These are phyloP conservation scores for Coleophoma crateriformis DNA, from an alignment of 2,329 filamentous ascomycete genomes.

Conservation along the genomic window DNA sequence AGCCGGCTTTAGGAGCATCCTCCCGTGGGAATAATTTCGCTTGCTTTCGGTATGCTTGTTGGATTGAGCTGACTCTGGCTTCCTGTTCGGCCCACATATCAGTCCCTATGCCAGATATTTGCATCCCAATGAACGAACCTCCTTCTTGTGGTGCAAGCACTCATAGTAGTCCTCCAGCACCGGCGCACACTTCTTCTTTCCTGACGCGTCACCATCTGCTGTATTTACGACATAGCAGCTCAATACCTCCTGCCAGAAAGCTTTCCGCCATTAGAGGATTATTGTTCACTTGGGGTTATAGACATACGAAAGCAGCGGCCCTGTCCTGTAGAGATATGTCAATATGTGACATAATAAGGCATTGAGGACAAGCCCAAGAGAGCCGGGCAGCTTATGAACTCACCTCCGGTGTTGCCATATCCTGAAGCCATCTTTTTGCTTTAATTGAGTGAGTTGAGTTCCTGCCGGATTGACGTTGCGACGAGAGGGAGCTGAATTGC, in stretches of 20 bases:
- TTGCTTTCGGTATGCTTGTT: slow-evolving; percentile 78
- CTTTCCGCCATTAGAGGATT: slow-evolving; percentile 74
- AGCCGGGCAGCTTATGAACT: slow-evolving; percentile 24
- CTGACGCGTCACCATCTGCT: slow-evolving; percentile 66
- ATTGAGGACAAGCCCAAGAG: no score
- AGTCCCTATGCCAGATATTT: no score
- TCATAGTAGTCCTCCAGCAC: slow-evolving; percentile 96
- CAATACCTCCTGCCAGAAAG: slow-evolving; percentile 99
- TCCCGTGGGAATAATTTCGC: slow-evolving; percentile 72
- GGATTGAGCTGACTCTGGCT: slow-evolving; percentile 71
- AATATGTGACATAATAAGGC: no score
- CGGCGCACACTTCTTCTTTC: slow-evolving; percentile 82
- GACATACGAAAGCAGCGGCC: slow-evolving; percentile 1
- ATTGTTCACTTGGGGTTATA: background rate
- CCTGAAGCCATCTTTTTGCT: slow-evolving; percentile 64
- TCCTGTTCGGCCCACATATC: slow-evolving; percentile 36
- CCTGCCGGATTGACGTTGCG: slow-evolving; percentile 16
- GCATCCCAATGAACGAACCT: slow-evolving; percentile 53
- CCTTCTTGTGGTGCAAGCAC: slow-evolving; percentile 97
- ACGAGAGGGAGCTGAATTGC: background rate
- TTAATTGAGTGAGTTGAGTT: slow-evolving; percentile 15
- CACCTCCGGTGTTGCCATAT: slow-evolving; percentile 77
- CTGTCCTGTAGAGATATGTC: background rate
- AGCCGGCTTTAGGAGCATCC: slow-evolving; percentile 73
- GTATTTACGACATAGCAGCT: slow-evolving; percentile 98